These are phyloP conservation scores for Xylaria sp. DNA, from an alignment of 2,329 filamentous ascomycete genomes.

Conservation along the genomic window DNA sequence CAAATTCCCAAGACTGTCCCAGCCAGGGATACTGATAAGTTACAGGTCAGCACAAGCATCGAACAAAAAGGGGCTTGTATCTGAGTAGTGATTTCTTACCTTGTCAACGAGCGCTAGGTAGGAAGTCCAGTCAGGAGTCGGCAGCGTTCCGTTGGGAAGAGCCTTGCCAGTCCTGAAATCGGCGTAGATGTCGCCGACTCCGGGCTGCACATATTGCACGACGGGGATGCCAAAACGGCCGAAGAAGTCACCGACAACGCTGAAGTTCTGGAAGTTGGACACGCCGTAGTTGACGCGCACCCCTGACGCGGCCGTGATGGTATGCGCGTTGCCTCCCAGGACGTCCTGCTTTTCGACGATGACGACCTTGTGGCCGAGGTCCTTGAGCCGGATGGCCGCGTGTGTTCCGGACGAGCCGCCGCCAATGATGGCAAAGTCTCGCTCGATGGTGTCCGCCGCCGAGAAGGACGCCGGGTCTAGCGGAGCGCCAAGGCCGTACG, in stretches of 20 bases:
- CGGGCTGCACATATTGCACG: background rate
- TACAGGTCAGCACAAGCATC: background rate
- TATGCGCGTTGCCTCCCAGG: conserved; percentile 48
- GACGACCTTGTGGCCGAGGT: conserved; percentile 41
- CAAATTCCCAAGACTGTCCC: conserved; percentile 41
- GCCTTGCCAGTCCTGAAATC: conserved; percentile 10
- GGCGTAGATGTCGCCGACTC: background rate
- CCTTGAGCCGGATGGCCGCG: conserved; percentile 43
- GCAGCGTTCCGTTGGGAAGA: conserved; percentile 3
- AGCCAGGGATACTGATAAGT: background rate
- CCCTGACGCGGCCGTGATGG: conserved; percentile 33
- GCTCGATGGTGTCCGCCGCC: conserved; percentile 4
- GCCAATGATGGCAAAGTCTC: conserved; percentile 42
- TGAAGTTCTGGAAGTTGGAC: conserved; percentile 2
- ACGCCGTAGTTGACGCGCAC: conserved; percentile 6
- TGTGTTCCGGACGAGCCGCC: conserved; percentile 46
- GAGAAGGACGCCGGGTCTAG: background rate
- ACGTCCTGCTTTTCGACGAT: conserved; percentile 43
- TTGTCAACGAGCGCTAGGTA: background rate
- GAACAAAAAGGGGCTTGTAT: background rate
- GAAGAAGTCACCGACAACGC: conserved; percentile 13
- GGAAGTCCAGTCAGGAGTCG: conserved; percentile 1
- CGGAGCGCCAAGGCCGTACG: background rate
- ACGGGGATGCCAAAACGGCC: conserved; percentile 1
- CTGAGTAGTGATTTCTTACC: conserved; percentile 2